Evolutionary conservation across 345 rosid genomes (phyloP).

Genomic region (Citrus sp.): DNA sequence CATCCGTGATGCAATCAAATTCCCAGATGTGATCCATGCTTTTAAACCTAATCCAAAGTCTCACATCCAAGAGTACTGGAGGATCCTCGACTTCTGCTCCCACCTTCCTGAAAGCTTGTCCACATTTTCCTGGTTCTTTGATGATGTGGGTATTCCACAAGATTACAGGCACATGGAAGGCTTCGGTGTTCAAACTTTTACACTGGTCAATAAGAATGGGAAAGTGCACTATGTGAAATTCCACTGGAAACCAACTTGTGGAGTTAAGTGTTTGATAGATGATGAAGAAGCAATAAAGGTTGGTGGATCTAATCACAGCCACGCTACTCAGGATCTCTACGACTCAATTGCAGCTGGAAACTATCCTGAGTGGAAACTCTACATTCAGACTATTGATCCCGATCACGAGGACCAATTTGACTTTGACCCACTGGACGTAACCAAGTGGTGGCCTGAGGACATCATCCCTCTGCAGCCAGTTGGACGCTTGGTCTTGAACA

Average conservation of each 20-base stretch:
- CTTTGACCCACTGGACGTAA: conserved; percentile 94
- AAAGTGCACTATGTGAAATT: conserved; percentile 81
- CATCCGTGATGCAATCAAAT: conserved; percentile 90
- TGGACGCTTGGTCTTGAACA: conserved; percentile 95
- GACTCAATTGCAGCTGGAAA: conserved; percentile 94
- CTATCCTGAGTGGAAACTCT: conserved; percentile 92
- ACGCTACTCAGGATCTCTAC: conserved; percentile 88
- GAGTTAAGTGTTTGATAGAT: conserved; percentile 68
- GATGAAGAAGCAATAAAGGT: conserved; percentile 84
- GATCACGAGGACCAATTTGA: conserved; percentile 72
- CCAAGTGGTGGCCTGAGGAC: conserved; percentile 99
- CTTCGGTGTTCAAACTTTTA: conserved; percentile 79
- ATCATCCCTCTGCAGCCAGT: conserved; percentile 88
- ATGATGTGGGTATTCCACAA: conserved; percentile 86
- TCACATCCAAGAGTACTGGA: conserved; percentile 95
- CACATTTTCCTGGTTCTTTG: conserved; percentile 82
- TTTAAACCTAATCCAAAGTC: conserved; percentile 94
- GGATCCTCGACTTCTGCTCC: conserved; percentile 89
- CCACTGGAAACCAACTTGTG: conserved; percentile 98
- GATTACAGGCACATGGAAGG: conserved; percentile 99
- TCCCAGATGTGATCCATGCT: conserved; percentile 93
- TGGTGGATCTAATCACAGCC: conserved; percentile 97
- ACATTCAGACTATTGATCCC: conserved; percentile 82
- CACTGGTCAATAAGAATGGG: conserved; percentile 80
- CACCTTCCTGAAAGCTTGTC: conserved; percentile 89